Evolutionary conservation across 352 stramenopile genomes (phyloP).

Genomic region (Halophytophthora batemanensis): DNA sequence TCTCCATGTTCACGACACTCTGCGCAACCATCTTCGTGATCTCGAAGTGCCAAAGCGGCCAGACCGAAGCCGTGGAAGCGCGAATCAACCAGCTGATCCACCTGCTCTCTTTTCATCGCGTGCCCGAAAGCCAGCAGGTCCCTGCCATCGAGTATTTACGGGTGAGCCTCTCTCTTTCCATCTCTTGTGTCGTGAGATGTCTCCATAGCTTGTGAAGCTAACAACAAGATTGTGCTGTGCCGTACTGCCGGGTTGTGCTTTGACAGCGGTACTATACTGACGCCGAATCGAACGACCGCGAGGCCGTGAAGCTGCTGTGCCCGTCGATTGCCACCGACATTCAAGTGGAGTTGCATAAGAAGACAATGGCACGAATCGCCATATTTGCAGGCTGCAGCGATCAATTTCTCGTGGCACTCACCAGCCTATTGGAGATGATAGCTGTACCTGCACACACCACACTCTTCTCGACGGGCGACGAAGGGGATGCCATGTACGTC

Average conservation of each 20-base stretch:
- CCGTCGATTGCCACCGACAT: slow-evolving; percentile 74
- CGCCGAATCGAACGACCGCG: slow-evolving; percentile 68
- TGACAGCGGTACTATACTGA: slow-evolving; percentile 67
- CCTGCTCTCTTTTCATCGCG: slow-evolving; percentile 47
- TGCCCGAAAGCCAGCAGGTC: slow-evolving; percentile 29
- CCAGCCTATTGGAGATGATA: slow-evolving; percentile 60
- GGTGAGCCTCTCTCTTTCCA: slow-evolving; percentile 47
- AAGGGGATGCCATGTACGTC: slow-evolving; percentile 54
- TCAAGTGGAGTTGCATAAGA: slow-evolving; percentile 61
- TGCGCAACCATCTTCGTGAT: slow-evolving; percentile 66
- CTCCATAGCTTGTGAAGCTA: neutral
- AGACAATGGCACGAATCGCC: slow-evolving; percentile 44
- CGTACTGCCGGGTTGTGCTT: too few species aligned
- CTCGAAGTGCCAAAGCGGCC: slow-evolving; percentile 55
- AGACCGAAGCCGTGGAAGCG: slow-evolving; percentile 37
- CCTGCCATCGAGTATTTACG: slow-evolving; percentile 44
- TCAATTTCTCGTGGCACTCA: slow-evolving; percentile 57
- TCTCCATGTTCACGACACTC: slow-evolving; percentile 56
- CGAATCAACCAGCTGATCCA: slow-evolving; percentile 60
- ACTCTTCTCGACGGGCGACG: slow-evolving; percentile 46
- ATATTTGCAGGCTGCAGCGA: slow-evolving; percentile 58
- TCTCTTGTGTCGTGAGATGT: slow-evolving; percentile 66
- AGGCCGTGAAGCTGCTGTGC: slow-evolving; percentile 65
- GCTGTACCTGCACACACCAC: slow-evolving; percentile 53
- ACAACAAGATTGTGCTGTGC: too few species aligned